Base-by-base conservation (phyloP, 306 rosid genomes). In the Quercus wislizeni region DNA sequence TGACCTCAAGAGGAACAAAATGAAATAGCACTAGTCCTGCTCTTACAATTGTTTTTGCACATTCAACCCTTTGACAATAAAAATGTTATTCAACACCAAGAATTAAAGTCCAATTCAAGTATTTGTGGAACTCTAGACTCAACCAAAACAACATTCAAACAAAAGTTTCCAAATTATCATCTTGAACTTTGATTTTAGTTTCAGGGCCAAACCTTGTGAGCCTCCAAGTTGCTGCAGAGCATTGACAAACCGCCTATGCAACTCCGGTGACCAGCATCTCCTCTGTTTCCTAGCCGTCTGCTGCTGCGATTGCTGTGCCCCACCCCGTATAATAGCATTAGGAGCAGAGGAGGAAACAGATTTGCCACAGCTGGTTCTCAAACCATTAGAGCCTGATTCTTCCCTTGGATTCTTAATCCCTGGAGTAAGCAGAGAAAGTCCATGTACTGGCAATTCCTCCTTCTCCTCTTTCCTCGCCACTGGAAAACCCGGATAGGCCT, bases 181-280 rank as follows among this genome's bases (percentile, higher is more conserved):
- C 56, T 25, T 12, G 18, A 68, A 55, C 43, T 31, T 25, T 58
- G 41, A 74, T 73, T 31, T 7, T 68, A 74, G 27, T 43, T 74
- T 78, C 55, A 84, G 73, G 55, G 35, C 75, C 92, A 80, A 58
- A 96, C 99, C 99, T 87, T 93, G 99, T 82, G 97, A 86, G 73
- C 99, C 99, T 68, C 99, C 99, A 10, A 96, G 97, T 85, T 93
- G 94, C 83, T 93, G 96, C 91, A 96, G 84, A 19, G 99, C 96
- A 85, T 79, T 91, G 57, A 91, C 92, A 55, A 96, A 96, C 71
- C 94, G 76, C 35, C 97, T 77, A 69, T 96, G 99, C 90, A 96
- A 81, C 78, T 96, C 99, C 0, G 97, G 98, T 0, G 99, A 96
- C 99, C 99, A 96, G 86, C 99, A 93, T 65, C 99, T 85, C 81